Evolutionary conservation across 2,329 filamentous ascomycete species (phyloP), one percentile per base, ranked within the genome.

Genomic region (Trichoderma arundinaceum): DNA sequence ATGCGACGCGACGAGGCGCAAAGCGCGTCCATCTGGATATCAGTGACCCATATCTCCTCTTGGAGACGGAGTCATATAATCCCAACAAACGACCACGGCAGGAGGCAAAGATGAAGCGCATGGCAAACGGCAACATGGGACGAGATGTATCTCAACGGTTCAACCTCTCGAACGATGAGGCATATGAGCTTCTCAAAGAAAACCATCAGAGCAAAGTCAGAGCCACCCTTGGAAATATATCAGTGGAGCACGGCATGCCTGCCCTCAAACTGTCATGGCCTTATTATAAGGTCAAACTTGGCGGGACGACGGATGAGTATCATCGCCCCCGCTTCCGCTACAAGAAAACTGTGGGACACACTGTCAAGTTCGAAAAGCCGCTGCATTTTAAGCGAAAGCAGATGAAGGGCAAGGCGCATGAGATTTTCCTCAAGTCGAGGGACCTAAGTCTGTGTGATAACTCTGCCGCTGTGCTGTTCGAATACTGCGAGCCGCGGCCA

Each of bases 161-260:
- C 83, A 98, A 98, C 75, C 91, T 96, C 66, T 97, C 94, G 35
- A 98, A 98, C 69, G 95, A 99, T 73, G 91, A 95, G 66, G 94
- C 94, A 1, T 99, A 99, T 76, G 94, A 98, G 74, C 88, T 93
- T 67, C 86, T 99, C 51, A 98, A 98, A 78, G 93, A 97, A 77
- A 98, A 97, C 74, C 94, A 96, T 74, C 92, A 96, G 79, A 93
- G 92, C 83, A 98, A 97, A 78, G 92, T 99, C 68, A 89, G 95
- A 70, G 95, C 93, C 60, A 96, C 92, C 1, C 86, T 99, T 67
- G 92, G 93, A 52, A 94, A 94, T 74, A 88, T 97, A 68, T 89
- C 91, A n/a, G 89, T 99, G 48, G 95, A 99, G 76, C 95, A 99
- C 79, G 94, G 92, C 77, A 84, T 97, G 82, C 94, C 95, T 15